Evolutionary conservation across 495 filamentous ascomycete species (phyloP).

Genomic region (Aspergillus incahuasiensis): DNA sequence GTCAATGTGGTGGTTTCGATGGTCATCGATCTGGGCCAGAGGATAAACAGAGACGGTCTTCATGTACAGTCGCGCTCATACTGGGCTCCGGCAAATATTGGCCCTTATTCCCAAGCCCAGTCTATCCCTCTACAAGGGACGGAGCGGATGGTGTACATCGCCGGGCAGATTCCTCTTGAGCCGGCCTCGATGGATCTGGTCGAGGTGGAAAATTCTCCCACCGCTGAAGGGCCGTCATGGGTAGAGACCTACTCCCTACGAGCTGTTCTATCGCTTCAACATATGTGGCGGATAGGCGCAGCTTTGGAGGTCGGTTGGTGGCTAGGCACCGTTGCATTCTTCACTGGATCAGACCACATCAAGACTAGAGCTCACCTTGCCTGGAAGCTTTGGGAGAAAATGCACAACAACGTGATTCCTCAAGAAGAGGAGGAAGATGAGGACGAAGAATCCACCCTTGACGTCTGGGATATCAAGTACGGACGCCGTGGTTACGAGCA

Average conservation of each 20-base stretch:
- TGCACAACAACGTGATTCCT: constrained; percentile 31
- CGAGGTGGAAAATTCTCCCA: constrained; percentile 9
- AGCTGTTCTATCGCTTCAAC: constrained; percentile 70
- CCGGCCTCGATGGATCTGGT: constrained; percentile 70
- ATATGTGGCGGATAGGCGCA: constrained; percentile 79
- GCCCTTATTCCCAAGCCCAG: constrained; percentile 92
- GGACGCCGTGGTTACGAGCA: constrained; percentile 35
- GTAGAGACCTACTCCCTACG: constrained; percentile 39
- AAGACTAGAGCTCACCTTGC: constrained; percentile 38
- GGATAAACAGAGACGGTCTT: constrained; percentile 49
- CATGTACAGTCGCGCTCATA: constrained; percentile 93
- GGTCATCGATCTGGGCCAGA: constrained; percentile 34
- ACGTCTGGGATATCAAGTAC: constrained; percentile 69
- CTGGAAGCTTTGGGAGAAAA: constrained; percentile 47
- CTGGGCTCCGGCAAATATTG: constrained; percentile 98
- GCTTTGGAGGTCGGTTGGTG: constrained; percentile 70
- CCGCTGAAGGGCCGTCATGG: constrained; percentile 15
- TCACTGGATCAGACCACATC: constrained; percentile 37
- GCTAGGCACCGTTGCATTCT: constrained; percentile 67
- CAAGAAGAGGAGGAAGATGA: constrained; percentile 21
- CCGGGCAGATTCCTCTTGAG: constrained; percentile 87
- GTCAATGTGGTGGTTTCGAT: constrained; percentile 60
- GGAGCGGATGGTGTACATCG: constrained; percentile 54
- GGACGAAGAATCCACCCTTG: constrained; percentile 49
- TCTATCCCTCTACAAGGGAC: constrained; percentile 43